Evolutionary conservation across 768 basidiomycete genomes (phyloP), one percentile per base, ranked within the genome.

Genomic region (Tulasnella sp.): DNA sequence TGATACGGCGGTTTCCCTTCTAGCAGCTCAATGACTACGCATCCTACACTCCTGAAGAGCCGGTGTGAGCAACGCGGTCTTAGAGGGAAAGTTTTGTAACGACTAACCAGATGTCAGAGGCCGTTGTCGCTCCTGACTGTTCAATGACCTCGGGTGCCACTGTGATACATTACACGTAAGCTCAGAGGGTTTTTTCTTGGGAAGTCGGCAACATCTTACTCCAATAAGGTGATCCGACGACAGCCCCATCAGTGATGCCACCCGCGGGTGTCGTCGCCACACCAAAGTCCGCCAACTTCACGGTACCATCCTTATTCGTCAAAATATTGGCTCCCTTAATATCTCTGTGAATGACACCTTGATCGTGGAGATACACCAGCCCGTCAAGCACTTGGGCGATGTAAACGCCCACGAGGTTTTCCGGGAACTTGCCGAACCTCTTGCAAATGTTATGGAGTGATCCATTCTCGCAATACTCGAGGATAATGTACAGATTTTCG

Each of bases 131-230:
- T 40, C 98, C 98, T 40, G 92, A 93, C 85, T 99, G 98, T 83
- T 99, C 98, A 79, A 99, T 98, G 72, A 99, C 95, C 86, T 99
- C 98, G 2, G 98, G 98, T 12, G 98, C 97, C 98, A 99, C 94
- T 94, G 82, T 56, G 79, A 79, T 18, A 44, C 72, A 31, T 9
- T 31, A 52, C 77, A 74, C 71, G 24, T 74, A 27, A 68, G 77
- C 56, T 80, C 56, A 76, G 71, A 39, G 77, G 27, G 73, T 5
- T 19, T 36, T 52, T 14, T 38, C 58, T 34, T 16, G 68, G 42
- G 39, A 34, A n/a, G 4, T 48, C 77, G 12, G 71, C 75, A 44
- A 58, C 76, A 3, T 89, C 92, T 82, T 85, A 96, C 94, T 99
- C 97, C 97, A 99, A 84, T 99, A 99, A 5, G 97, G 97, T 83